Evolutionary conservation across 1,139 yeast species (phyloP).

Genomic region (Pichia sp.): DNA sequence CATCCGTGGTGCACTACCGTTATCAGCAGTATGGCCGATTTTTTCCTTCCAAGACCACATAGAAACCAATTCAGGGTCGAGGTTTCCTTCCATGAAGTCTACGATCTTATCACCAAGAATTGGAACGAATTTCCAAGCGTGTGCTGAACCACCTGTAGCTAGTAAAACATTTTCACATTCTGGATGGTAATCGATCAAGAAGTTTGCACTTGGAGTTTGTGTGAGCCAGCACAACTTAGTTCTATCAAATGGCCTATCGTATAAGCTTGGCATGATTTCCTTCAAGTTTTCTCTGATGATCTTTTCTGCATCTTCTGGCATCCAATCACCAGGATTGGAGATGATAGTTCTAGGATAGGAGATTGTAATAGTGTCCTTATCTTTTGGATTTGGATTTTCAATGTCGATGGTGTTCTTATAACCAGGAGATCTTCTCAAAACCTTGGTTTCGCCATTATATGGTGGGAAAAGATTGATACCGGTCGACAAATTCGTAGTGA

Average conservation of each 20-base stretch:
- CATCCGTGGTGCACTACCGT: conserved; percentile 20
- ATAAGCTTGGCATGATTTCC: conserved; percentile 25
- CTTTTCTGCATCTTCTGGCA: conserved; percentile 29
- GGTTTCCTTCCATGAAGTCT: conserved; percentile 14
- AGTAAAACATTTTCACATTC: conserved; percentile 23
- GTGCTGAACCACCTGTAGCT: conserved; percentile 38
- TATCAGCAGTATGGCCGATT: conserved; percentile 21
- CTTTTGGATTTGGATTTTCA: conserved; percentile 28
- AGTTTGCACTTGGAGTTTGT: conserved; percentile 29
- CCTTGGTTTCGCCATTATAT: conserved; percentile 26
- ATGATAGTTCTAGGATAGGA: conserved; percentile 21
- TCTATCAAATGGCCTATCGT: conserved; percentile 24
- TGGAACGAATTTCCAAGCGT: conserved; percentile 40
- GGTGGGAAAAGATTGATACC: conserved; percentile 29
- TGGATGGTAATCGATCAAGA: conserved; percentile 29
- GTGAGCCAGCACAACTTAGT: conserved; percentile 32
- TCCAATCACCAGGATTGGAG: conserved; percentile 22
- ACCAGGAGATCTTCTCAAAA: conserved; percentile 26
- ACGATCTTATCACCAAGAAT: conserved; percentile 34
- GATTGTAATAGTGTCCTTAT: conserved; percentile 13
- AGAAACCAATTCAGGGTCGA: conserved; percentile 12
- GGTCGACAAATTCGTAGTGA: conserved; percentile 25
- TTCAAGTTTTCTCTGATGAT: conserved; percentile 24
- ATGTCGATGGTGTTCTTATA: conserved; percentile 34
- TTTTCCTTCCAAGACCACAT: conserved; percentile 19